phyloP scores from a whole-genome alignment of 2,329 filamentous ascomycete species.

The Aspergillus puulaauensis region DNA sequence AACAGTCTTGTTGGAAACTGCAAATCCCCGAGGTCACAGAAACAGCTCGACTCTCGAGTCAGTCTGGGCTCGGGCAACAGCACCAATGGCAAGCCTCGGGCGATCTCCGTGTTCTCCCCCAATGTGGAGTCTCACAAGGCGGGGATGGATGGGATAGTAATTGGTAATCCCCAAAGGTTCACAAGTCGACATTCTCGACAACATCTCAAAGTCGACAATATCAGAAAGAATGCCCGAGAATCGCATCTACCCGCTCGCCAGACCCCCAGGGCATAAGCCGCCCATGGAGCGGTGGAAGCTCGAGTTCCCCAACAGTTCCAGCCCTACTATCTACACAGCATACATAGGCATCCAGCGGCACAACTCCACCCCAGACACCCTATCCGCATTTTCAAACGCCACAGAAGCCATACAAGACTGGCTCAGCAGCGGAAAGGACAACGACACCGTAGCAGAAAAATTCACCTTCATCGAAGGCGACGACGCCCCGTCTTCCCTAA shows the following conservation, averaged over 20 bases:
- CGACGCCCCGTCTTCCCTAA: conserved; percentile 1
- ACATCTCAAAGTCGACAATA: too few relatives aligned
- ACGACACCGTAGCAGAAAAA: neutral
- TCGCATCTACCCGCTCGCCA: conserved; percentile 1
- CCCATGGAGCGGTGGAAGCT: conserved; percentile 14
- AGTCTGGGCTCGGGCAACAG: too few relatives aligned
- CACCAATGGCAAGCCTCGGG: too few relatives aligned
- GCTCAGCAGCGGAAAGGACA: neutral
- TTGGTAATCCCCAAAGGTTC: too few relatives aligned
- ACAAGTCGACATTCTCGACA: too few relatives aligned
- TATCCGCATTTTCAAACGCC: neutral
- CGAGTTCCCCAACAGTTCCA: conserved; percentile 1
- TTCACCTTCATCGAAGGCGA: conserved; percentile 16
- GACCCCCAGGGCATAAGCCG: conserved; percentile 12
- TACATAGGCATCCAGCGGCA: conserved; percentile 19
- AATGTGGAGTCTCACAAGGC: too few relatives aligned
- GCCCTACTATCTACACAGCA: conserved; percentile 12
- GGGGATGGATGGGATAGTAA: too few relatives aligned
- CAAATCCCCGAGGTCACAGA: too few relatives aligned
- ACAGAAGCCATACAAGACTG: conserved; percentile 1
- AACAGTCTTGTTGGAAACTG: too few relatives aligned
- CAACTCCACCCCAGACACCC: neutral
- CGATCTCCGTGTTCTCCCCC: too few relatives aligned
- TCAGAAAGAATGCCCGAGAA: neutral
- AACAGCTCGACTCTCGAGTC: too few relatives aligned